Base-by-base conservation (phyloP, 768 basidiomycete genomes). In the Suillus ampliporus region DNA sequence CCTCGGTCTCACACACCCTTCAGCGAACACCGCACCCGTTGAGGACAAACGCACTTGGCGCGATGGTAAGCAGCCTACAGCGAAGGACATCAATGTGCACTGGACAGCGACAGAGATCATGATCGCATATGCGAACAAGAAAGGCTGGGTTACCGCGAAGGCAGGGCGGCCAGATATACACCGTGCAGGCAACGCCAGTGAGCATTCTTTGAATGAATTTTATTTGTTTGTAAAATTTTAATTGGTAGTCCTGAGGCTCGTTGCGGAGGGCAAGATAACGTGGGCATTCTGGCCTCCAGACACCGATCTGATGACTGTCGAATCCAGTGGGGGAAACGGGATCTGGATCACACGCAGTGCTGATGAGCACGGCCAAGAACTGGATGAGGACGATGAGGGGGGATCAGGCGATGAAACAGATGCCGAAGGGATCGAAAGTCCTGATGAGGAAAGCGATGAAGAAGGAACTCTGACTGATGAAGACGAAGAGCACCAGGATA, bases 71-170 rank as follows among this genome's bases (percentile, higher is more conserved):
- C 72, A 64, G 44, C 68, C 61, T 63, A 67, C 64, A 57, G 48
- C 53, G 65, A 28, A 65, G n/a, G 57, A 19, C 21, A 72, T 68
- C 31, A 64, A 62, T 69, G 47, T 65, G 4, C 57, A 65, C 31
- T 97, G 95, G 96, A 95, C 94, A 1, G 89, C 95, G 5, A 92
- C 91, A 79, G 91, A 94, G 67, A 82, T 98, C 54, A 82, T 97
- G 64, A 86, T 83, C 5, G 88, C 89, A 3, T 91, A 90, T 73
- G 94, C 96, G 2, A 73, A 84, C 56, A 79, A 82, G 61, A 92
- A 90, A 72, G 90, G 92, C 21, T 94, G 90, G 89, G 75, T 95
- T 46, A 98, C 96, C 37, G 95, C 96, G 11, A 92, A 95, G 74
- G 92, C 92, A 6, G 95, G 94, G 1, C 76, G 96, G 64, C 90